Conservation (phyloP, 176 grass and related monocot genomes). For the Aegilops speltoides region DNA sequence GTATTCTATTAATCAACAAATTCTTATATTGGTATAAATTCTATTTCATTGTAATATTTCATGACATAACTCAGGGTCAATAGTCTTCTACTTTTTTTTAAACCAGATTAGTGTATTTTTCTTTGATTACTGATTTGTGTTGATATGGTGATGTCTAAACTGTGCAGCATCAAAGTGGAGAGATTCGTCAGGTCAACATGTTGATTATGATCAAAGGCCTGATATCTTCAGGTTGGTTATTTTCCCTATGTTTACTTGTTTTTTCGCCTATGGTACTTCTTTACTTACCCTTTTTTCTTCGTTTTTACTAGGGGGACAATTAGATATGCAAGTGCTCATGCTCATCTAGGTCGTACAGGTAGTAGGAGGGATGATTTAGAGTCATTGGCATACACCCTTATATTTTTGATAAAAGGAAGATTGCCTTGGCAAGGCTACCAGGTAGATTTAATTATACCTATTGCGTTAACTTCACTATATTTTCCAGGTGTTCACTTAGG, state of each 20-base stretch:
- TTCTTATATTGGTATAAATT: conserved; percentile 12
- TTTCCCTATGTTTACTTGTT: not conserved
- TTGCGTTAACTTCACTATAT: conserved; percentile 12
- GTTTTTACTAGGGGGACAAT: conserved; percentile 74
- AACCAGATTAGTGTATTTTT: conserved; percentile 15
- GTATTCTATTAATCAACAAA: conserved; percentile 39
- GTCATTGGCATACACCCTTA: conserved; percentile 89
- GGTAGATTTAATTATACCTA: conserved; percentile 47
- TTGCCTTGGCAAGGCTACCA: conserved; percentile 98
- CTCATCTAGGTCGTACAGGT: conserved; percentile 91
- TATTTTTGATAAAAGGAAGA: conserved; percentile 91
- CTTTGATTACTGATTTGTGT: conserved; percentile 1
- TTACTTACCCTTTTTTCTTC: conserved; percentile 24
- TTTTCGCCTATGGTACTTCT: not conserved
- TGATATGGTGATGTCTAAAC: conserved; percentile 13
- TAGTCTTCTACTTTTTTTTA: not conserved
- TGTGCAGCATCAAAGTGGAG: conserved; percentile 89
- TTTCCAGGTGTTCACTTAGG: not conserved
- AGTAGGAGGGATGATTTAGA: conserved; percentile 97
- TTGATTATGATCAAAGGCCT: conserved; percentile 95
- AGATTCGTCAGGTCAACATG: conserved; percentile 62
- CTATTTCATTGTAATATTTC: not conserved
- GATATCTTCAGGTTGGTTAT: conserved; percentile 84
- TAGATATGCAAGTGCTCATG: conserved; percentile 94
- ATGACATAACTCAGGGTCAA: not conserved